Evolutionary conservation across 495 filamentous ascomycete genomes (phyloP), one percentile per base, ranked within the genome.

Genomic region (Haplographium delicatum): DNA sequence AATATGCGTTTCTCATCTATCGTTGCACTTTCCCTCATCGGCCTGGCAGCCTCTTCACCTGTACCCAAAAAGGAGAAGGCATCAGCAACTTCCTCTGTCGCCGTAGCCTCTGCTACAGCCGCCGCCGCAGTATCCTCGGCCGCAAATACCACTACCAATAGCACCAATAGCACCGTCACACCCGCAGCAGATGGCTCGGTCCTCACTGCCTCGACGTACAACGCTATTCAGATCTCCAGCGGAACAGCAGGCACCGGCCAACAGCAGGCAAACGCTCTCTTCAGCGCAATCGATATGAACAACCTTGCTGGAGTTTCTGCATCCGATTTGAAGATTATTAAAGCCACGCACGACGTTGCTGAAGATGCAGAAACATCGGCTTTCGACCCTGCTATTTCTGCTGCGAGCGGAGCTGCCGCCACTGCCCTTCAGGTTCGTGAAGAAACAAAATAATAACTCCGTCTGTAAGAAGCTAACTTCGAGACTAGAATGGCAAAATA

Each of bases 401-500:
- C 58, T 28, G 58, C 63, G 2, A 47, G 20, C 40, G 63, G 61
- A 15, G 53, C 25, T 50, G 56, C 58, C 27, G 58, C 53, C 13
- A 51, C 47, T 22, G 53, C 61, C 41, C 41, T 65, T 9, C 60
- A 62, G 41, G 55, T 58, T 50, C 20, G 39, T n/a, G n/a, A n/a
- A n/a, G n/a, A n/a, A n/a, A n/a, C n/a, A n/a, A n/a, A n/a, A n/a
- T n/a, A n/a, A n/a, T n/a, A n/a, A n/a, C n/a, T n/a, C n/a, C n/a
- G n/a, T n/a, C n/a, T n/a, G n/a, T n/a, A n/a, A n/a, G n/a, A n/a
- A n/a, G n/a, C n/a, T n/a, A n/a, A 25, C n/a, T 25, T 13, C 19
- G 27, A 1, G 30, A 51, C 37, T 63, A 74, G 65, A 71, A 70
- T 23, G 73, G 73, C 50, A 77, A 77, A 61, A 77, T 74, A 53